These are phyloP conservation scores for Sphaerobolus stellatus DNA, from an alignment of 1,284 basidiomycete genomes.

Conservation along the genomic window DNA sequence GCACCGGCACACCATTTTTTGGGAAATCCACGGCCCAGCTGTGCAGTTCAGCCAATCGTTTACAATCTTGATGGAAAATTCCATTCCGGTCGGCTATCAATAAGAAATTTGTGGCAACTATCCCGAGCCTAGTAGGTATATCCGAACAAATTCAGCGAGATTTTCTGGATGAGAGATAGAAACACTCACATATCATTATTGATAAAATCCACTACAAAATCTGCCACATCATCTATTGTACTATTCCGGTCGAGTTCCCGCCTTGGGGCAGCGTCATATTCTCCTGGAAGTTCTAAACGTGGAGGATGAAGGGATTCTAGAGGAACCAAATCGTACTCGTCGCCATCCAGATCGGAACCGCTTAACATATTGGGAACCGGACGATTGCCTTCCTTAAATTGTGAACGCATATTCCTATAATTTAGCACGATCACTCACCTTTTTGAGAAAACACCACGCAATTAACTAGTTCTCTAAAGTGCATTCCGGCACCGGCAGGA, in stretches of 20 bases:
- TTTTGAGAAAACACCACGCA: constrained; percentile 32
- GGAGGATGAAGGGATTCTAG: constrained; percentile 23
- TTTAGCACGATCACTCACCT: constrained; percentile 13
- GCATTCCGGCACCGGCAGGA: constrained; percentile 40
- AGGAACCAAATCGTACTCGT: constrained; percentile 56
- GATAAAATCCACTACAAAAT: constrained; percentile 73
- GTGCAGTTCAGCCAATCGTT: constrained; percentile 62
- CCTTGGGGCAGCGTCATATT: constrained; percentile 37
- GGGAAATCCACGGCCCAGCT: constrained; percentile 71
- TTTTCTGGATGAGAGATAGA: constrained; percentile 10
- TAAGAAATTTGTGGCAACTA: constrained; percentile 61
- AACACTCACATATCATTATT: constrained; percentile 53
- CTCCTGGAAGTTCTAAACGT: background rate
- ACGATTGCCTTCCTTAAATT: constrained; percentile 41
- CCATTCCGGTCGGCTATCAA: constrained; percentile 69
- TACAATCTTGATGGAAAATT: constrained; percentile 59
- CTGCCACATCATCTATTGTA: constrained; percentile 67
- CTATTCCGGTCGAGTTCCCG: constrained; percentile 51
- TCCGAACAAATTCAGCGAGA: background rate
- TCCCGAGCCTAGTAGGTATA: constrained; percentile 47
- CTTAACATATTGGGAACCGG: constrained; percentile 62
- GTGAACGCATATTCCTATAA: background rate
- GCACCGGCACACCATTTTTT: constrained; percentile 61
- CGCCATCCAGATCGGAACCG: constrained; percentile 66
- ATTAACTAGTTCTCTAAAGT: constrained; percentile 37